These are phyloP conservation scores for Solanum verrucosum DNA, from an alignment of 257 asterid species.

Conservation along the genomic window DNA sequence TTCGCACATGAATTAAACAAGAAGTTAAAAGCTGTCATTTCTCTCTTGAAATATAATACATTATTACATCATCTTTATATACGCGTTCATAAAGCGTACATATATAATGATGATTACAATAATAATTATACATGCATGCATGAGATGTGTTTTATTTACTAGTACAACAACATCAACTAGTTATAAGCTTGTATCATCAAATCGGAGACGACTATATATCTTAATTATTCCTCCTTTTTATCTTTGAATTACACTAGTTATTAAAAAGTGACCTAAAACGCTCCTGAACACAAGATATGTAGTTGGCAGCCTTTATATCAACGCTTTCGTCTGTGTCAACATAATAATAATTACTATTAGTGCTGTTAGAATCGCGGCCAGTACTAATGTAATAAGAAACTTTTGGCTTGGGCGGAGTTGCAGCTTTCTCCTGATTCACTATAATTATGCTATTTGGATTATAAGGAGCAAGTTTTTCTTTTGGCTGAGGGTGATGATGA, in stretches of 20 bases:
- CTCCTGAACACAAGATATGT: constrained; percentile 45
- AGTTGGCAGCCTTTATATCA: constrained; percentile 42
- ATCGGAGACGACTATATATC: background rate
- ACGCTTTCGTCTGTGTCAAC: constrained; percentile 43
- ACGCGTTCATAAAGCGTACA: background rate
- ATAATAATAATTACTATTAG: background rate
- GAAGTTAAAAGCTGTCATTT: background rate
- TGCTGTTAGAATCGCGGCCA: background rate
- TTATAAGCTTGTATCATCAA: background rate
- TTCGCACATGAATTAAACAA: background rate
- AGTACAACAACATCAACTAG: background rate
- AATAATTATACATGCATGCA: background rate
- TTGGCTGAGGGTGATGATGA: background rate
- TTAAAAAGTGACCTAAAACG: constrained; percentile 27
- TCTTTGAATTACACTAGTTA: constrained; percentile 1
- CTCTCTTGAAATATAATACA: background rate
- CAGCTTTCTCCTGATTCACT: constrained; percentile 11
- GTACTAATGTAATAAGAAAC: constrained; percentile 2
- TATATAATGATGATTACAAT: background rate
- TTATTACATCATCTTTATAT: background rate
- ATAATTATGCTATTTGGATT: background rate
- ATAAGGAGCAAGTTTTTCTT: background rate
- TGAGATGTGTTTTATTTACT: background rate
- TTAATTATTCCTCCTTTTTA: constrained; percentile 1
- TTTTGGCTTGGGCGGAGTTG: constrained; percentile 12